Evolutionary conservation across 1,139 yeast genomes (phyloP).

Genomic region (Hemisphaericaspora subhashii): DNA sequence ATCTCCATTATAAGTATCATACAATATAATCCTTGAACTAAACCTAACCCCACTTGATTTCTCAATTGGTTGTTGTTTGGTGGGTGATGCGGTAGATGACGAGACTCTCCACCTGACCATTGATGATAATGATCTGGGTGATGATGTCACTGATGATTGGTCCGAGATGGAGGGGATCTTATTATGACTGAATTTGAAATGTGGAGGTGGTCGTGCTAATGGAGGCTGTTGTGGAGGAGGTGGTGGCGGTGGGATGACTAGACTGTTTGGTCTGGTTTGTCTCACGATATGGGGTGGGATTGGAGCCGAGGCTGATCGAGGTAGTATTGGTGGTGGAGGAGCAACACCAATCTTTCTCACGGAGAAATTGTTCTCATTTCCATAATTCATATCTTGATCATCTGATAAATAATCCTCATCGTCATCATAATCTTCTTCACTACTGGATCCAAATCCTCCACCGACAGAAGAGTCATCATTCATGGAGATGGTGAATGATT

Average conservation of each 20-base stretch:
- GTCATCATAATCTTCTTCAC: constrained; percentile 30
- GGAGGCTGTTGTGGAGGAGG: constrained; percentile 15
- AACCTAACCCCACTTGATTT: constrained; percentile 55
- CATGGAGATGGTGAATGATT: constrained; percentile 42
- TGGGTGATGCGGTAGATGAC: no score
- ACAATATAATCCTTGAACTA: constrained; percentile 79
- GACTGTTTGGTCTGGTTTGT: constrained; percentile 6
- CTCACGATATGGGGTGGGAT: constrained; percentile 6
- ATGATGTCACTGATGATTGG: constrained; percentile 23
- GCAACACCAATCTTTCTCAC: not conserved
- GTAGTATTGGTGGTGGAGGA: constrained; percentile 2
- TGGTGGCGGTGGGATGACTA: constrained; percentile 6
- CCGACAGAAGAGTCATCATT: constrained; percentile 28
- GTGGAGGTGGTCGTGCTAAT: constrained; percentile 7
- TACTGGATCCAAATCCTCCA: constrained; percentile 32
- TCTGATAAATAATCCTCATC: constrained; percentile 13
- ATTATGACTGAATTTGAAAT: constrained; percentile 24
- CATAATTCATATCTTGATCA: constrained; percentile 9
- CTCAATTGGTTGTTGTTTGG: not conserved
- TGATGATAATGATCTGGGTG: constrained; percentile 35
- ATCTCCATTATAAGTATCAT: constrained; percentile 79
- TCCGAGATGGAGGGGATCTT: constrained; percentile 26
- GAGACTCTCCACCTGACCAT: constrained; percentile 24
- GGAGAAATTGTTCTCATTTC: constrained; percentile 3
- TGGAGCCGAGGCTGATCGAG: not conserved